A percentile compares a stretch with the other conserved stretches of the same genome.
Conservation (phyloP, 2,329 filamentous ascomycete genomes). For the Ambrosiella cleistominuta region DNA sequence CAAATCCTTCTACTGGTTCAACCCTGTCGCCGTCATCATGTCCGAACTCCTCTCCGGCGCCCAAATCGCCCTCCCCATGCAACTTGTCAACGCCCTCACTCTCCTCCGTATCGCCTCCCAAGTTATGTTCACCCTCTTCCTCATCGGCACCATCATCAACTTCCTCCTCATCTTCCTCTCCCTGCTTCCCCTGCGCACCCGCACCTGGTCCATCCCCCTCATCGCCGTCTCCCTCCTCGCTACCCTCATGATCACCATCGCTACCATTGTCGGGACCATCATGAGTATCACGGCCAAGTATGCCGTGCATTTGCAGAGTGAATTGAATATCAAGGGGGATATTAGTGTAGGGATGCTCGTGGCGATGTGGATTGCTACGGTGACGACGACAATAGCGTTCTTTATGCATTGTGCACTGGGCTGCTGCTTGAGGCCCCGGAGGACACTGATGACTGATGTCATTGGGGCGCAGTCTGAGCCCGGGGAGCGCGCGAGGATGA, state of each 20-base stretch:
- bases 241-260: constrained; percentile 49
- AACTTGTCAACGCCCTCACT: constrained; percentile 55
- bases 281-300: constrained; percentile 71
- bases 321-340: constrained; percentile 57
- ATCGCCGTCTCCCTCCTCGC: constrained; percentile 50
- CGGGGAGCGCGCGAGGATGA: constrained; percentile 5
- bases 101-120: constrained; percentile 59
- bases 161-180: constrained; percentile 55
- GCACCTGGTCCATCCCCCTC: constrained; percentile 46
- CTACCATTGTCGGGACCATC: constrained; percentile 58
- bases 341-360: constrained; percentile 61
- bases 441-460: constrained; percentile 8
- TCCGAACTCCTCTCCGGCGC: constrained; percentile 67
- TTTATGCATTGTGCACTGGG: constrained; percentile 57
- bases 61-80: constrained; percentile 59
- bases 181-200: constrained; percentile 34
- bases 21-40: constrained; percentile 67
- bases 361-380: constrained; percentile 76
- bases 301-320: constrained; percentile 51
- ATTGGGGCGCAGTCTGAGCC: not conserved
- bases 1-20: constrained; percentile 67
- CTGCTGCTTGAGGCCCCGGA: constrained; percentile 36
- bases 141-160: constrained; percentile 51
- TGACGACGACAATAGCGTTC: constrained; percentile 50
- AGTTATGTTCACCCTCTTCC: constrained; percentile 81